Base-by-base conservation (phyloP, 345 rosid genomes). In the Eutrema yunnanense region DNA sequence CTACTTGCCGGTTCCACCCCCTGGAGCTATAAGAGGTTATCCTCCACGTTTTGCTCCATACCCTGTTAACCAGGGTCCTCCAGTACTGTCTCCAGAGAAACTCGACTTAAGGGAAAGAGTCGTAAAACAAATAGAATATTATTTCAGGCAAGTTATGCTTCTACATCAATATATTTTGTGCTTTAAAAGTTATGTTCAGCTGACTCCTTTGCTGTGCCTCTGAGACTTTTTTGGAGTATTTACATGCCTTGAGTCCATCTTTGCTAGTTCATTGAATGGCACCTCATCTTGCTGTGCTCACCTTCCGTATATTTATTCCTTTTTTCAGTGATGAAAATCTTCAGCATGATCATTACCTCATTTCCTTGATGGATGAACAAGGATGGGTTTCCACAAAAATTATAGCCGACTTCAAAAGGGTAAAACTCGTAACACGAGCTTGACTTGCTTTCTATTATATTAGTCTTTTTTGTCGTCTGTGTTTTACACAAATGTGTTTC, bases 371-470 rank as follows among this genome's bases (percentile, higher is more conserved):
- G 99, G 99, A 96, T 81, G 81, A 84, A 69, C 84, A 88, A 71
- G 99, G 99, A 69, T 88, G 97, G 97, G 99, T 88, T 82, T 84
- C 90, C 16, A 79, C 83, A 26, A 75, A 86, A 37, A 69, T 42
- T n/a, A 81, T 96, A 77, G 96, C 98, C 0, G 88, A 84, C 74
- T 96, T 96, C 67, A 92, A 90, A 71, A 86, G 98, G 93, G 99
- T 95, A 85, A 61, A 74, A 2, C 12, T 61, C 36, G 11, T 67
- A 43, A 29, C 51, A 61, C 9, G 14, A 66, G 44, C 49, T 36
- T 60, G 57, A 37, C 65, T 61, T 57, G 69, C 42, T 58, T 71
- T 65, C 14, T 42, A 36, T 72, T 72, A 40, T 22, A 46, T 52
- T 67, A 30, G 13, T 67, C 22, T 44, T 6, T 48, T 48, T 6